These are phyloP conservation scores for Fraxinus angustifolia DNA, from an alignment of 305 asterid species.

Conservation along the genomic window DNA sequence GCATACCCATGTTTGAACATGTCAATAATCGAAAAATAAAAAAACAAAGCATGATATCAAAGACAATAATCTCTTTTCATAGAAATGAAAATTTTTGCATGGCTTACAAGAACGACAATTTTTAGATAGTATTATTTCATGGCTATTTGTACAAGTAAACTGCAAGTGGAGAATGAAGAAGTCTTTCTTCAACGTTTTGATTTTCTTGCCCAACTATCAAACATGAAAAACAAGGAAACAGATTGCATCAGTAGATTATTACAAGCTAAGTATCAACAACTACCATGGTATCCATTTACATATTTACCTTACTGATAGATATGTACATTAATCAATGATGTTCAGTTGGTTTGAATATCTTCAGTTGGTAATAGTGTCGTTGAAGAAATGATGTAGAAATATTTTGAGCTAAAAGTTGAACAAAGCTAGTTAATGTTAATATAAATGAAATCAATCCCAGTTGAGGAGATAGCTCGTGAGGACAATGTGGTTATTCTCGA, in stretches of 20 bases:
- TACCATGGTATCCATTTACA: background rate
- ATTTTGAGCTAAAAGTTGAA: too few species aligned
- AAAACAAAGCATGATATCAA: background rate
- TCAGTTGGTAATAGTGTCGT: too few species aligned
- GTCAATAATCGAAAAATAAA: background rate
- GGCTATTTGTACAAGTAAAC: constrained; percentile 49
- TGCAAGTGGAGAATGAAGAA: constrained; percentile 56
- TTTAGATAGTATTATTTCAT: constrained; percentile 7
- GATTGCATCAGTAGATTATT: background rate
- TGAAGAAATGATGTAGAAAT: too few species aligned
- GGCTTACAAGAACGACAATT: too few species aligned
- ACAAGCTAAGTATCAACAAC: background rate
- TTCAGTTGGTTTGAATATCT: too few species aligned
- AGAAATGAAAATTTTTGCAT: constrained; percentile 25
- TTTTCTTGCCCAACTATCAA: background rate
- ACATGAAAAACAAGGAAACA: background rate
- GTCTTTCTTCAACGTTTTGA: background rate
- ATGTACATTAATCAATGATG: too few species aligned
- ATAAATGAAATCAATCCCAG: background rate
- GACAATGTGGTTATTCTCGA: too few species aligned
- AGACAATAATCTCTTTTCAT: constrained; percentile 41
- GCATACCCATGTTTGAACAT: too few species aligned
- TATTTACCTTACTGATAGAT: background rate
- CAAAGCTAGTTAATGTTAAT: too few species aligned
- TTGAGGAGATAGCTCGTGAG: too few species aligned